Evolutionary conservation across 163 green algal species (phyloP).

Genomic region (Chlorella variabilis): DNA sequence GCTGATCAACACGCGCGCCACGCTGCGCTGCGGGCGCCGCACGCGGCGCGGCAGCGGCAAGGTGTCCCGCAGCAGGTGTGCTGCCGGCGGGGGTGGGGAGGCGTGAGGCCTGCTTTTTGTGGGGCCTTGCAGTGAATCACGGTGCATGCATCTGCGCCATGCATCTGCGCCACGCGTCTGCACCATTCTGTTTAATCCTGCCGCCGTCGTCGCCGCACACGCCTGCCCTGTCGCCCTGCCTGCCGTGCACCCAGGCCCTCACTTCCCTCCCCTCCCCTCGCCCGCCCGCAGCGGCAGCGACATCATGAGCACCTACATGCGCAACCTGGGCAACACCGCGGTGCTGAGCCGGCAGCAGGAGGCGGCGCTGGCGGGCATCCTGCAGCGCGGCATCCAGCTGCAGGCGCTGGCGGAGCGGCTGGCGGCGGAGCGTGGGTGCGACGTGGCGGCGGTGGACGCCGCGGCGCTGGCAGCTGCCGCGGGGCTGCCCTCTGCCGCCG

Average conservation of each 20-base stretch:
- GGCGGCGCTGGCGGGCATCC: constrained; percentile 33
- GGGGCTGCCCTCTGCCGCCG: constrained; percentile 30
- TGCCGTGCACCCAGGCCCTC: no score
- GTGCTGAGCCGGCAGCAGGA: constrained; percentile 45
- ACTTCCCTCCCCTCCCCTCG: neutral
- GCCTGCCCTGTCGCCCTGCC: no score
- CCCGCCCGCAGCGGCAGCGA: neutral
- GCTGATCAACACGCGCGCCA: neutral
- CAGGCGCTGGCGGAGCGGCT: constrained; percentile 12
- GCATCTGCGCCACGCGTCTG: no score
- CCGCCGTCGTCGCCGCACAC: no score
- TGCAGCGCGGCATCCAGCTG: constrained; percentile 16
- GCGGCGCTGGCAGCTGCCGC: constrained; percentile 38
- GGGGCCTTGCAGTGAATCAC: no score
- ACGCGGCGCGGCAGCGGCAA: neutral
- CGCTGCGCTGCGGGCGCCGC: neutral
- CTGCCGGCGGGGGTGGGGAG: no score
- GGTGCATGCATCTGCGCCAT: no score
- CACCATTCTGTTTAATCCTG: no score
- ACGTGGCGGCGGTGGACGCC: neutral
- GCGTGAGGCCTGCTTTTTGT: no score
- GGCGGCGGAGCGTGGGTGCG: neutral
- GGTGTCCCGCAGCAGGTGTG: no score
- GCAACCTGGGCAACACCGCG: constrained; percentile 44
- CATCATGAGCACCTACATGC: constrained; percentile 24